Conservation (phyloP, 345 rosid species). For the Carallia pectinifolia region DNA sequence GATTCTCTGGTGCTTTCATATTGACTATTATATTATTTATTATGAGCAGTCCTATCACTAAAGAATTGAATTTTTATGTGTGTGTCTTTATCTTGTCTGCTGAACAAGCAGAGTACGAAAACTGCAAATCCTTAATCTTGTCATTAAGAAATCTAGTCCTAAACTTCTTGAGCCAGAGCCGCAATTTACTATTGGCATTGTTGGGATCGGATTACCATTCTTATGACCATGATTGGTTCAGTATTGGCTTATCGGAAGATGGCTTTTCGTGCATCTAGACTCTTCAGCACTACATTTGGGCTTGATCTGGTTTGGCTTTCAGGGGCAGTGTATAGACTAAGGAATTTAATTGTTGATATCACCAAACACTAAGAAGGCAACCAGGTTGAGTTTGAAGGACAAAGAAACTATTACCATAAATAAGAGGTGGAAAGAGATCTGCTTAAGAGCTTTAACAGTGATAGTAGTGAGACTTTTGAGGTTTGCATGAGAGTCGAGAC, state of each 20-base stretch:
- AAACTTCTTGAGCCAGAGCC: constrained; percentile 77
- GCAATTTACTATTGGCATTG: constrained; percentile 66
- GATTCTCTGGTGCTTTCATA: background rate
- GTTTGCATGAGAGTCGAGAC: constrained; percentile 34
- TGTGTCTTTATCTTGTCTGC: constrained; percentile 71
- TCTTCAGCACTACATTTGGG: constrained; percentile 66
- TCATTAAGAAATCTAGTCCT: constrained; percentile 69
- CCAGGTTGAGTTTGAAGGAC: constrained; percentile 50
- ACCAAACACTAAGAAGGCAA: constrained; percentile 46
- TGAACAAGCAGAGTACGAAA: constrained; percentile 47
- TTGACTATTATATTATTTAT: background rate
- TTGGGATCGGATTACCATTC: constrained; percentile 87
- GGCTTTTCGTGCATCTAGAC: constrained; percentile 56
- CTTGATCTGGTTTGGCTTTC: constrained; percentile 83
- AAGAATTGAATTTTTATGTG: constrained; percentile 61
- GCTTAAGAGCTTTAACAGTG: constrained; percentile 66
- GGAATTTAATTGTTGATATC: constrained; percentile 47
- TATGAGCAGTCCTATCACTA: constrained; percentile 35
- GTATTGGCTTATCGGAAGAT: constrained; percentile 48
- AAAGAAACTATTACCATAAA: constrained; percentile 56
- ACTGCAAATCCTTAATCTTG: constrained; percentile 32
- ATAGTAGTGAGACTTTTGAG: constrained; percentile 53
- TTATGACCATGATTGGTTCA: constrained; percentile 58
- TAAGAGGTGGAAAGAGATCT: constrained; percentile 59
- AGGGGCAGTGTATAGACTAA: constrained; percentile 65